Percentiles rank a stretch among this genome's conserved stretches.
Evolutionary conservation across 306 rosid species (phyloP).

Genomic region (Hippophae tibetana): DNA sequence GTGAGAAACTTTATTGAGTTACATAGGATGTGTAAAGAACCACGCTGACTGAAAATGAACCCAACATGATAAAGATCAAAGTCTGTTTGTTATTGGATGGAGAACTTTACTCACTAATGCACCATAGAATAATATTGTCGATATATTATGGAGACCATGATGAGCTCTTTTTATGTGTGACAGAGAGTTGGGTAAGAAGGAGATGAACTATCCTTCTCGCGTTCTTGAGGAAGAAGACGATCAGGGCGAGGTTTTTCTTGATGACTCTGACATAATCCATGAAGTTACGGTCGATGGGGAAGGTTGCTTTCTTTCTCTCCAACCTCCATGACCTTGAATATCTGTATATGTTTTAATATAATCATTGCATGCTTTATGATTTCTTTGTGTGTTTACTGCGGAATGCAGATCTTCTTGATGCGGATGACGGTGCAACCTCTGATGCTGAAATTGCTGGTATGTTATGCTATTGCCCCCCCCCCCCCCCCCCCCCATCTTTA

Average conservation of each 20-base stretch:
- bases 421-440: slow-evolving; percentile 24
- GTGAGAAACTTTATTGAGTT: too few species aligned
- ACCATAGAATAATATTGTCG: too few species aligned
- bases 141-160: too few species aligned
- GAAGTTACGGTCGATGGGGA: slow-evolving; percentile 35
- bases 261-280: slow-evolving; percentile 34
- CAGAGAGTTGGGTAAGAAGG: background rate
- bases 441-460: slow-evolving; percentile 34
- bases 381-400: slow-evolving; percentile 2
- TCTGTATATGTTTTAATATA: background rate
- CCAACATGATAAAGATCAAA: too few species aligned
- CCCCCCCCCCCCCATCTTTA: too few species aligned
- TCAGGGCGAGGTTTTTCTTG: slow-evolving; percentile 36
- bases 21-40: too few species aligned
- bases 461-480: background rate
- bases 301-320: slow-evolving; percentile 22
- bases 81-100: too few species aligned
- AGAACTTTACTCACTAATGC: too few species aligned
- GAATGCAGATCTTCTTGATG: slow-evolving; percentile 46
- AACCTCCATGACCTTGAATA: background rate
- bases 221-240: slow-evolving; percentile 34
- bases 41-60: too few species aligned
- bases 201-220: slow-evolving; percentile 20
- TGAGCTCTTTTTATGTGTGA: background rate
- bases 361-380: background rate